Evolutionary conservation across 805 yeast species (phyloP), one percentile per base, ranked within the genome.

Genomic region (Zygoascus flipseniorum): DNA sequence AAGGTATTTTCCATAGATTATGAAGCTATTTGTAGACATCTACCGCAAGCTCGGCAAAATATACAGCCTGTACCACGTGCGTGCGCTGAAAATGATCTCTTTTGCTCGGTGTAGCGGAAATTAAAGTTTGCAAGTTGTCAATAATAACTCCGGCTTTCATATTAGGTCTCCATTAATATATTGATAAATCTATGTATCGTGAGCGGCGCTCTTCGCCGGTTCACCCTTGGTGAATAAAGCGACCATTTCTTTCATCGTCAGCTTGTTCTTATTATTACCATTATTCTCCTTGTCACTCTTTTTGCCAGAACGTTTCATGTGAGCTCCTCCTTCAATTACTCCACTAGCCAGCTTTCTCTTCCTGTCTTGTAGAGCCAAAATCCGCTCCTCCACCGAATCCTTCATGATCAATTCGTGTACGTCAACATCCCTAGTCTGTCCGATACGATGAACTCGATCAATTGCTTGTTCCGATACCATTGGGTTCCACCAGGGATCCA

Each of bases 401-500:
- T 54, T 52, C 8, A 71, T 68, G 19, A 65, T 70, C 50, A 78
- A 62, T 52, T 76, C 77, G 55, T 71, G 66, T 9, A 77, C 76
- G 46, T 72, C 73, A 2, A 77, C 81, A 16, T 65, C 67, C 19
- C 59, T 55, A 5, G 67, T 71, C 57, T 76, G 80, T 2, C 80
- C 80, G 10, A 76, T 64, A 8, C 80, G 67, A 58, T 76, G 77
- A 9, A 76, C 80, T 26, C 80, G 68, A 54, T 75, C 80, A 52
- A 78, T 70, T 1, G 81, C 81, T 56, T 77, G 81, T 54, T 73
- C 77, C 2, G 64, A 68, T n/a, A 76, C 65, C 68, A 74, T 75
- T 18, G 78, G 80, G 59, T 76, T 76, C 78, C 78, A 76, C 77
- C 79, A 76, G 6, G 77, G 77, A 53, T 76, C 79, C 8, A 68